Base-by-base conservation (phyloP, 306 rosid species). In the Dryas octopetala region DNA sequence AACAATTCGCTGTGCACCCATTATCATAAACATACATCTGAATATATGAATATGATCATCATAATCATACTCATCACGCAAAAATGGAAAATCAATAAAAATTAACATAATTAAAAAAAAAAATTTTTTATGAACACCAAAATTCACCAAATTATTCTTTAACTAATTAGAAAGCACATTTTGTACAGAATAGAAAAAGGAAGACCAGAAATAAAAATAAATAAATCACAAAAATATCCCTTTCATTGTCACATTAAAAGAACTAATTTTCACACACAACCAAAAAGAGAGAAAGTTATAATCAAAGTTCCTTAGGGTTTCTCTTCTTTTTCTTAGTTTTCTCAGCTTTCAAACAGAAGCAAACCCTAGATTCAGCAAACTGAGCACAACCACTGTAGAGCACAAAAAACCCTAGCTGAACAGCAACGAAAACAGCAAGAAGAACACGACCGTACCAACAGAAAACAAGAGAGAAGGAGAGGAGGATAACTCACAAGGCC, bases 401-500 rank as follows among this genome's bases (percentile, higher is more conserved):
- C 69, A 15, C 50, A 9, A 5, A 44, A 51, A n/a, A 41, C n/a
- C 55, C 75, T 9, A 16, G 5, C 43, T 16, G 23, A 41, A 66
- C 62, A 48, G 32, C 7, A 63, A 32, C 38, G 38, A 32, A 63
- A 8, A 46, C 49, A 5, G 8, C 49, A 46, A 26, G 38, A 32
- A 32, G 38, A 74, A 23, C 50, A 70, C 67, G 63, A 49, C 12
- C 53, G 43, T 60, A 72, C 26, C 16, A 41, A 44, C 15, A 48
- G 51, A 45, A 68, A 41, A 7, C 13, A 32, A 14, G 40, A 77
- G 53, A 48, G 11, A 1, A 17, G 66, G 11, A n/a, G 28, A 15
- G 65, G 40, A 1, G 68, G 46, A 41, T 8, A 6, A 84, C 95
- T 86, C 69, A 91, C 97, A 91, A 46, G 97, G 97, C 76, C 89